Percentiles rank a stretch among this genome's conserved stretches.
Evolutionary conservation across 768 basidiomycete genomes (phyloP).

Genomic region (Candolleomyces eurysporus): DNA sequence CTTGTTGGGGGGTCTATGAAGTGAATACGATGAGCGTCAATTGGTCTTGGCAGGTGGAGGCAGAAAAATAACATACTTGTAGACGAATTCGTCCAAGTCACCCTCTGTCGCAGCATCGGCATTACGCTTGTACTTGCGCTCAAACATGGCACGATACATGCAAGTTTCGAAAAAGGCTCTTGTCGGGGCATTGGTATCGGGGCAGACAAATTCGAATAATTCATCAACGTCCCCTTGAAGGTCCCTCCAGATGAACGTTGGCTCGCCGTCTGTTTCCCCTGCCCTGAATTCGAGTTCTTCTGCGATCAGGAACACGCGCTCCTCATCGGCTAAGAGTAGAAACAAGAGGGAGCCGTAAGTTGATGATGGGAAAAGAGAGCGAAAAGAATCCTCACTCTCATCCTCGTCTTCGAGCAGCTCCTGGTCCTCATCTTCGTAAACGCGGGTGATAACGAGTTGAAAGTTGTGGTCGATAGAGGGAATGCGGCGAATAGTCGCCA

Average conservation of each 20-base stretch:
- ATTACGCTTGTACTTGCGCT: slow-evolving; percentile 78
- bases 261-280: slow-evolving; percentile 69
- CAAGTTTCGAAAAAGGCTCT: slow-evolving; percentile 89
- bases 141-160: slow-evolving; percentile 96
- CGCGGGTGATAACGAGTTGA: slow-evolving; percentile 93
- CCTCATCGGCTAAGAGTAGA: slow-evolving; percentile 74
- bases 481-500: slow-evolving; percentile 87
- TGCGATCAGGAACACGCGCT: slow-evolving; percentile 88
- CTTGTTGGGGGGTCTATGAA: slow-evolving; percentile 32
- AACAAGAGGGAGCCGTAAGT: not conserved
- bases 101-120: slow-evolving; percentile 67
- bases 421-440: slow-evolving; percentile 96
- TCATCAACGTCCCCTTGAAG: slow-evolving; percentile 90
- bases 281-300: slow-evolving; percentile 86
- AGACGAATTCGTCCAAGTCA: slow-evolving; percentile 78
- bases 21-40: not conserved
- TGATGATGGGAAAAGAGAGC: not conserved
- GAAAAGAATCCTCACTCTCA: slow-evolving; percentile 55
- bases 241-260: slow-evolving; percentile 90
- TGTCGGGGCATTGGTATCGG: slow-evolving; percentile 75
- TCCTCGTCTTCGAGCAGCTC: slow-evolving; percentile 93
- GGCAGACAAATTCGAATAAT: slow-evolving; percentile 88
- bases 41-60: not conserved
- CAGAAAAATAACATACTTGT: slow-evolving; percentile 55
- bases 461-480: slow-evolving; percentile 75